Evolutionary conservation across 768 basidiomycete genomes (phyloP).

Genomic region (Leccinum variicolor): DNA sequence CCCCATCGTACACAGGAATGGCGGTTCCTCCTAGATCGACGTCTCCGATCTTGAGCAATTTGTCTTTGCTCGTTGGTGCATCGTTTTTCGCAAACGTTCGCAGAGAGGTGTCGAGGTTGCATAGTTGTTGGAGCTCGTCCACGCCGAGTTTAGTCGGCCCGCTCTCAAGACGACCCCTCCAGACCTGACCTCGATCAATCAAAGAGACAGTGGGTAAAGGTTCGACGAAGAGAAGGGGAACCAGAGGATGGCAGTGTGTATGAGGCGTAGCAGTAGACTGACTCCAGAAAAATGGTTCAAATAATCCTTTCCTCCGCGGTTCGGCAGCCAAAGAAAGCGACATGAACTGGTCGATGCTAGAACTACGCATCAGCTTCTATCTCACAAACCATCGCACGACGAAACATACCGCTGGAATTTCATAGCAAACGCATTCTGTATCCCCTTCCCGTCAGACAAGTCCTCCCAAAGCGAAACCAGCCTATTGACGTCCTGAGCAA

Average conservation of each 20-base stretch:
- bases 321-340: conserved; percentile 74
- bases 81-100: conserved; percentile 25
- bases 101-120: conserved; percentile 45
- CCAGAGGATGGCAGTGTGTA: conserved; percentile 43
- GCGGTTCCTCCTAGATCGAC: conserved; percentile 59
- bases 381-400: background rate
- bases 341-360: conserved; percentile 74
- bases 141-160: conserved; percentile 43
- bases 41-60: conserved; percentile 36
- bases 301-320: conserved; percentile 67
- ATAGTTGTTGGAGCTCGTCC: conserved; percentile 59
- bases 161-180: conserved; percentile 70
- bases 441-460: conserved; percentile 37
- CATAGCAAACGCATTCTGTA: conserved; percentile 38
- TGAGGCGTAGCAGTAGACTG: conserved; percentile 37
- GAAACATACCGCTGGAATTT: conserved; percentile 62
- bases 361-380: background rate
- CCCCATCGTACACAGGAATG: conserved; percentile 73
- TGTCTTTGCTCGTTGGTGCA: conserved; percentile 21
- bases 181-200: conserved; percentile 61
- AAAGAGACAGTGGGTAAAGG: conserved; percentile 64
- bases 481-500: conserved; percentile 44
- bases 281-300: conserved; percentile 76
- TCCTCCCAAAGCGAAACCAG: conserved; percentile 59
- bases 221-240: conserved; percentile 75